phyloP scores from a whole-genome alignment of 2,329 filamentous ascomycete species.

The Talaromyces sp. region DNA sequence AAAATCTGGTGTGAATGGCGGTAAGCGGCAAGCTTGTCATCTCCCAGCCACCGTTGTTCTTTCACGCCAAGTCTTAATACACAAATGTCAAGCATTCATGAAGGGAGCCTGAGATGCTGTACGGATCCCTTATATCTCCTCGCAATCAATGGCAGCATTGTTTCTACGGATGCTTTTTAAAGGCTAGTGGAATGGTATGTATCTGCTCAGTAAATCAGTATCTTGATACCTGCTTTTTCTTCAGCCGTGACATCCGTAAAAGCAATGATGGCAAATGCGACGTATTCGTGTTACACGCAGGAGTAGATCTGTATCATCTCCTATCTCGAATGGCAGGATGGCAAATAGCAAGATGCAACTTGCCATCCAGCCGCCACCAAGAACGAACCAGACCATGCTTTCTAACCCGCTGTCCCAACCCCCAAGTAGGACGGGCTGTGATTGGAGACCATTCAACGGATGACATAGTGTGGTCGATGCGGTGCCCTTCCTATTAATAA shows the following conservation, averaged over 20 bases:
- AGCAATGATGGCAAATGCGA: background rate
- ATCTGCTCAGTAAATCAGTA: background rate
- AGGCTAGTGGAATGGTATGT: background rate
- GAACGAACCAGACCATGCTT: slow-evolving; percentile 4
- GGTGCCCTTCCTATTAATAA: slow-evolving; percentile 6
- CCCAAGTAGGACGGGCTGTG: background rate
- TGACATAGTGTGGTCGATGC: slow-evolving; percentile 5
- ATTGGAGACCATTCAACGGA: slow-evolving; percentile 1
- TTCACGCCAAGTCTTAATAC: background rate
- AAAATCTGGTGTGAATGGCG: slow-evolving; percentile 21
- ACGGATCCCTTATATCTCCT: background rate
- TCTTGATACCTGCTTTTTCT: background rate
- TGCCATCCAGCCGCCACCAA: background rate
- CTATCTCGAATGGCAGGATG: background rate
- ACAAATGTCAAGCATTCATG: background rate
- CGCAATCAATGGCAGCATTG: background rate
- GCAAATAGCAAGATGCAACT: background rate
- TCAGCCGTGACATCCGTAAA: background rate
- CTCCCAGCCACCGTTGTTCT: slow-evolving; percentile 4
- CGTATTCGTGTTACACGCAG: background rate
- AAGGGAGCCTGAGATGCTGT: background rate
- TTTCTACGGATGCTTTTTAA: background rate
- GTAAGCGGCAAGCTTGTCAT: slow-evolving; percentile 1
- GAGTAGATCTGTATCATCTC: background rate
- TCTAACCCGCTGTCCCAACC: slow-evolving; percentile 4